Evolutionary conservation across 2,329 filamentous ascomycete species (phyloP), one percentile per base, ranked within the genome.

Genomic region (Ascomycota sp.): DNA sequence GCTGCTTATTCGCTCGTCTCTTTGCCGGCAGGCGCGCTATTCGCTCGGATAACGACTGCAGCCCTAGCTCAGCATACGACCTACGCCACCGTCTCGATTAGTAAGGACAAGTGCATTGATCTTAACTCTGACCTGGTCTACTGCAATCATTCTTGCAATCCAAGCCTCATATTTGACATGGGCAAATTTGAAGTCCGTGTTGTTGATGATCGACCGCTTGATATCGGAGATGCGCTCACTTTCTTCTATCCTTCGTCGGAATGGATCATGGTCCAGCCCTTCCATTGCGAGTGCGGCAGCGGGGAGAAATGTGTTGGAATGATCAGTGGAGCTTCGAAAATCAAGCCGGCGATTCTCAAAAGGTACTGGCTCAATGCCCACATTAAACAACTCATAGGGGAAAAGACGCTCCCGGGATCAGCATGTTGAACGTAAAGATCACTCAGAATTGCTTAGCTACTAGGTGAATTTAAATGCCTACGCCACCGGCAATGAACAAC

Each of bases 91-190:
- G 30, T 35, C 4, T 29, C 29, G 12, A 31, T 28, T 10, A 21
- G 32, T 12, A 7, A 4, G 7, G 13, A 12, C 29, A 11, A 16
- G 6, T 30, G 33, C 28, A 34, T 38, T 24, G 28, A 35, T 12
- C 35, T 32, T 11, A 33, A 33, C 35, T 31, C 33, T 9, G 16
- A 38, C 12, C 33, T 33, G n/a, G 33, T 35, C 29, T 37, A 35
- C 21, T 33, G 29, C 33, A 35, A 35, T 31, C 33, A 35, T 33
- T 36, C 31, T 8, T 33, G 34, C 33, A 29, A 25, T n/a, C 32
- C 31, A 8, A 34, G 29, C 30, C 30, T 34, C 13, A 33, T 32
- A 11, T 35, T 33, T 7, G 37, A 36, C 27, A 38, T 35, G 32
- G 11, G 13, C 7, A 29, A 25, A 2, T 25, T 33, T 11, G 30